A percentile compares a stretch with the other conserved stretches of the same genome.
Conservation (phyloP, 2,329 filamentous ascomycete genomes). For the Penicillium sp. region DNA sequence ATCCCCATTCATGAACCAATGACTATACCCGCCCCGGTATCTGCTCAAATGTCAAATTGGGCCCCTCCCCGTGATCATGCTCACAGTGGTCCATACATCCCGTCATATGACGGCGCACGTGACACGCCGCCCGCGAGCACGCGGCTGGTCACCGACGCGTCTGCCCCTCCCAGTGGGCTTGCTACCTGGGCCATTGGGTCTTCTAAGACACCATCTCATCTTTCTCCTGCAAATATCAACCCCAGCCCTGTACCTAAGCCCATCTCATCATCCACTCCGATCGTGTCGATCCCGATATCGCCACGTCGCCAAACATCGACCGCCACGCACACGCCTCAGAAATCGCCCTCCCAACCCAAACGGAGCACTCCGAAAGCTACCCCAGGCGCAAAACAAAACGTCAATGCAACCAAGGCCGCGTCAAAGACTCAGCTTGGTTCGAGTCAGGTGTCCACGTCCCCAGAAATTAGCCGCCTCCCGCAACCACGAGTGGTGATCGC, state of each 20-base stretch:
- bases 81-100: too few relatives aligned
- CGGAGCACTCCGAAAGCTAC: background rate
- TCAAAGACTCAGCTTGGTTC: background rate
- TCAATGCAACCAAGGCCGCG: background rate
- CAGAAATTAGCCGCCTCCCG: background rate
- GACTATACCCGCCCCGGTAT: too few relatives aligned
- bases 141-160: background rate
- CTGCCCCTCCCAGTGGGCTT: background rate
- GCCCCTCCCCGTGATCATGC: too few relatives aligned
- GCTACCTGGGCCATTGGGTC: background rate
- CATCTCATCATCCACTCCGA: background rate
- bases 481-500: conserved; percentile 16
- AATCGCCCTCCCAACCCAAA: background rate
- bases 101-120: conserved; percentile 4
- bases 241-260: background rate
- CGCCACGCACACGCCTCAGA: too few relatives aligned
- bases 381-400: background rate
- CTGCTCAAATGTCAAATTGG: too few relatives aligned
- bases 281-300: background rate
- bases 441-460: background rate
- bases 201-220: background rate
- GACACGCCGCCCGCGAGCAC: conserved; percentile 9
- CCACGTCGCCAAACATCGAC: too few relatives aligned
- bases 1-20: too few relatives aligned
- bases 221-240: background rate